Evolutionary conservation across 2,329 filamentous ascomycete genomes (phyloP), one percentile per base, ranked within the genome.

Genomic region (Phaeomoniella chlamydospora): DNA sequence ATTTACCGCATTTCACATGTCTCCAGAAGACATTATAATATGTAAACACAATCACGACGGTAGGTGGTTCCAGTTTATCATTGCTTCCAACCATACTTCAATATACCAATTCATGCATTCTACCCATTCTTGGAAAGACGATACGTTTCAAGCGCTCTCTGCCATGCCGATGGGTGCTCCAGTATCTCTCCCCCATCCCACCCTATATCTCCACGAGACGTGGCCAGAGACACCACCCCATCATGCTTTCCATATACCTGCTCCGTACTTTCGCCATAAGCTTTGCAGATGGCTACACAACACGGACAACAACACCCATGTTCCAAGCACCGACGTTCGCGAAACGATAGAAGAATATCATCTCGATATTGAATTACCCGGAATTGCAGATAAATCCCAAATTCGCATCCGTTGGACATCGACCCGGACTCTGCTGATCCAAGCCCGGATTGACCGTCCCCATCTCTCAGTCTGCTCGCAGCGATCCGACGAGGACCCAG

Each of bases 351-450:
- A 29, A 14, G 41, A 36, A 30, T 47, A 46, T 39, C 45, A 43
- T 37, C 19, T 47, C 29, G 45, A 47, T 13, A 36, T 47, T 37
- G 45, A 47, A 19, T 17, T 47, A 26, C 44, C 45, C 5, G 45
- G 45, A 6, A 19, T 47, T 33, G 39, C 42, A 14, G 39, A 42
- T 33, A 44, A 43, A 26, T 22, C 19, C 5, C 35, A 46, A 18
- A 29, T 47, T 4, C 37, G 37, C 26, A 31, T 47, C 10, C 36
- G 39, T n/a, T 47, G 45, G 45, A 43, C 37, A 1, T 40, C 39
- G 11, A 31, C 34, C n/a, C 32, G 41, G 6, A 45, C 44, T 4
- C 34, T 46, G 10, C 32, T 46, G 11, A 16, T 46, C 15, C 38
- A 41, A 10, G 41, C 37, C 30, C 41, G 41, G 33, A 36, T 38